Evolutionary conservation across 1,139 yeast species (phyloP).

Genomic region (Candida neerlandica): DNA sequence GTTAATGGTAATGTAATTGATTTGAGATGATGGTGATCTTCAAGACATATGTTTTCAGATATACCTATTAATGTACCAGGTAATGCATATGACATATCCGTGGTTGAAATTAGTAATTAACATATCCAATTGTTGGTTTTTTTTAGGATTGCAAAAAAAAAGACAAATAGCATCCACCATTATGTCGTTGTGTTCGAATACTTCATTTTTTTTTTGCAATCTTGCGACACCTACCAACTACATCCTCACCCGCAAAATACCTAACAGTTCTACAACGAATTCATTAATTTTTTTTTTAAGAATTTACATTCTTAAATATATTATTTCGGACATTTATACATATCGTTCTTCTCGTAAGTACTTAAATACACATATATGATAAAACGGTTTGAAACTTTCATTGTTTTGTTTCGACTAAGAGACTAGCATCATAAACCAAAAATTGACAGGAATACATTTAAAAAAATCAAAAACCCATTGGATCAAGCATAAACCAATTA

Average conservation of each 20-base stretch:
- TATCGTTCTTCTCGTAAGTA: conserved; percentile 5
- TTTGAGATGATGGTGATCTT: not conserved
- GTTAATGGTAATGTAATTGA: conserved; percentile 11
- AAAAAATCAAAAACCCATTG: not conserved
- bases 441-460: not conserved
- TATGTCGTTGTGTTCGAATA: not conserved
- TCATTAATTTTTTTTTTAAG: not conserved
- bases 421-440: conserved; percentile 8
- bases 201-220: conserved; percentile 1
- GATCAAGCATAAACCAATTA: not conserved
- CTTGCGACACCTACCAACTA: not conserved
- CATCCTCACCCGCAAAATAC: no score
- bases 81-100: not conserved
- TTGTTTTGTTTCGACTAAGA: conserved; percentile 6
- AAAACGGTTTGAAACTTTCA: conserved; percentile 5
- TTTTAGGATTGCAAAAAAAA: conserved; percentile 5
- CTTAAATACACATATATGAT: conserved; percentile 1
- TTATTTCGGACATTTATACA: not conserved
- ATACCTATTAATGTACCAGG: not conserved
- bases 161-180: not conserved
- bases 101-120: not conserved
- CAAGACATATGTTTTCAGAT: not conserved
- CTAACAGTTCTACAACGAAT: not conserved
- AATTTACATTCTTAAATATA: not conserved
- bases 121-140: not conserved